These are phyloP conservation scores for Aspergillus sp. DNA, from an alignment of 2,329 filamentous ascomycete genomes.

Conservation along the genomic window DNA sequence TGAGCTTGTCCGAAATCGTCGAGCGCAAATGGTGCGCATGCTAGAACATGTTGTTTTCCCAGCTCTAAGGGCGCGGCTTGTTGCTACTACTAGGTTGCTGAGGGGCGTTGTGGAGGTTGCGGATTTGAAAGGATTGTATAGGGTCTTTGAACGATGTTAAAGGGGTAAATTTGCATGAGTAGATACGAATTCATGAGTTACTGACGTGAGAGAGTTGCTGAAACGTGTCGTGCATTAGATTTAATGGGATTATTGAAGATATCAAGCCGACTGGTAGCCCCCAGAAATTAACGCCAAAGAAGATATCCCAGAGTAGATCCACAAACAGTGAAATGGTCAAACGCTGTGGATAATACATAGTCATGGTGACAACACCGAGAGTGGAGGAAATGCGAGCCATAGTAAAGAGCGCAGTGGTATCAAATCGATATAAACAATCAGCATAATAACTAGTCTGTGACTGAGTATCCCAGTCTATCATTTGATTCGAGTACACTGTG, in stretches of 20 bases:
- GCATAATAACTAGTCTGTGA: conserved; percentile 35
- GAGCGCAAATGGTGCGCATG: conserved; percentile 69
- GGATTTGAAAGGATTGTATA: conserved; percentile 86
- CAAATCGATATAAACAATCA: neutral
- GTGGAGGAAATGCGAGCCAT: neutral
- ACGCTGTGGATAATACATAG: neutral
- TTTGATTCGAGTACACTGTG: conserved; percentile 46
- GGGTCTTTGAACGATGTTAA: conserved; percentile 92
- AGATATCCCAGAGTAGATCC: conserved; percentile 6
- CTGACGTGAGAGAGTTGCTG: neutral
- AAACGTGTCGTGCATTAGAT: neutral
- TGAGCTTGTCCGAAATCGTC: conserved; percentile 50
- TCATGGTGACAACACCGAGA: neutral
- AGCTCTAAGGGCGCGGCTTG: conserved; percentile 76
- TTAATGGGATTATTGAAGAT: neutral
- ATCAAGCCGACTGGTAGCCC: neutral
- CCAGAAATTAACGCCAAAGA: conserved; percentile 3
- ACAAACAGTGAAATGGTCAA: neutral
- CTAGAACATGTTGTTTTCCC: conserved; percentile 89
- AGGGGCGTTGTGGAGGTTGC: conserved; percentile 82
- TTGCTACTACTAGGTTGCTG: conserved; percentile 77
- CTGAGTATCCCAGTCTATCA: conserved; percentile 40
- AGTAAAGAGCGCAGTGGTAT: neutral
- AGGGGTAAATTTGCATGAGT: neutral
- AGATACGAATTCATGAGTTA: neutral